Evolutionary conservation across 352 stramenopile species (phyloP).

Genomic region (Phytophthora fragariaefolia): DNA sequence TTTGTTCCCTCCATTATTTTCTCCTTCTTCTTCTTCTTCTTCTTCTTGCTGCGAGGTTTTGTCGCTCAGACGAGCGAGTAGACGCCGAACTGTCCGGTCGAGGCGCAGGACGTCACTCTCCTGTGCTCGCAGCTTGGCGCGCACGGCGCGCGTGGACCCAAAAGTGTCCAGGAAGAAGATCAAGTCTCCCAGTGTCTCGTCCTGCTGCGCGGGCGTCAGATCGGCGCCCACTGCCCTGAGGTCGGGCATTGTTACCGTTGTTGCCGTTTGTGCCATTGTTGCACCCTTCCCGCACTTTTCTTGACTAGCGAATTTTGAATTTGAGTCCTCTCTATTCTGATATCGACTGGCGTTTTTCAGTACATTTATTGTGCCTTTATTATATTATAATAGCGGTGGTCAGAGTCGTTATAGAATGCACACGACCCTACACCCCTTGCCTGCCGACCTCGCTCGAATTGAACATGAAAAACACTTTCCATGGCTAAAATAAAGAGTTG

Average conservation of each 20-base stretch:
- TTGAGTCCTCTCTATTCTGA: background rate
- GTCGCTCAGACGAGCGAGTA: background rate
- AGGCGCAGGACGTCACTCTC: slow-evolving; percentile 12
- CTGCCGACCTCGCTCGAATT: too few species aligned
- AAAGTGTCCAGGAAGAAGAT: slow-evolving; percentile 22
- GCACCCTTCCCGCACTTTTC: background rate
- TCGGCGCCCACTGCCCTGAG: slow-evolving; percentile 1
- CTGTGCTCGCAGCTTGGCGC: slow-evolving; percentile 19
- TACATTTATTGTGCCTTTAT: background rate
- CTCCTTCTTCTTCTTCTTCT: background rate
- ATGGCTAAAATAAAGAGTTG: too few species aligned
- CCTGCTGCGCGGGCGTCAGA: slow-evolving; percentile 12
- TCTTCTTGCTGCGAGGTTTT: background rate
- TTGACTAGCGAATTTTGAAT: background rate
- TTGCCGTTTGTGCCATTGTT: too few species aligned
- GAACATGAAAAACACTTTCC: too few species aligned
- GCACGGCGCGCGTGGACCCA: slow-evolving; percentile 21
- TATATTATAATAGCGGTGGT: too few species aligned
- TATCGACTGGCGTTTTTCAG: background rate
- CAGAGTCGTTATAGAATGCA: too few species aligned
- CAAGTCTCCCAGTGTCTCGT: slow-evolving; percentile 10
- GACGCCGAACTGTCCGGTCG: background rate
- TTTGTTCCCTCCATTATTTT: background rate
- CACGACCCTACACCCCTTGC: too few species aligned
- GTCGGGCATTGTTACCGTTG: background rate